Percentiles rank a stretch among this genome's conserved stretches.
Evolutionary conservation across 371 early-diverging fungal genomes (phyloP).

Genomic region (Syncephalastrum racemosum): DNA sequence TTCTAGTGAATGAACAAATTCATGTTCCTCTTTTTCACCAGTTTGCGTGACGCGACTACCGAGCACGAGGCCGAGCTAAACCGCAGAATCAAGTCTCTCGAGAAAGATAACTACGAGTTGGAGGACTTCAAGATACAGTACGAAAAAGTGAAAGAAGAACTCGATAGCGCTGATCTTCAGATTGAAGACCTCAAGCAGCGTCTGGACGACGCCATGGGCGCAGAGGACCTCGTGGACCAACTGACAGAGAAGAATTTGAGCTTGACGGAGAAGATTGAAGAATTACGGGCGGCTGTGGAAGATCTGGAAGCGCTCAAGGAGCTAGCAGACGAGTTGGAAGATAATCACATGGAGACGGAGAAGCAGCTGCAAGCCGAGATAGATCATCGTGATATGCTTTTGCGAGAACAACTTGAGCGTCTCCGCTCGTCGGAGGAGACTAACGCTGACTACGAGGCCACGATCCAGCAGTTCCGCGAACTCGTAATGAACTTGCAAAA

Average conservation of each 20-base stretch:
- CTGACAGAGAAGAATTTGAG: constrained; percentile 79
- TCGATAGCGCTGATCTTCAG: constrained; percentile 66
- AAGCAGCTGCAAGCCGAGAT: constrained; percentile 82
- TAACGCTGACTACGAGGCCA: constrained; percentile 82
- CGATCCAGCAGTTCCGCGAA: constrained; percentile 87
- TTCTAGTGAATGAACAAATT: background rate
- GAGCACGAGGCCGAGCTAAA: constrained; percentile 71
- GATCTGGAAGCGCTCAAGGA: constrained; percentile 90
- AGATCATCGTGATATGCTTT: constrained; percentile 68
- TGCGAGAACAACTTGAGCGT: constrained; percentile 62
- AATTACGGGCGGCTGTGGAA: constrained; percentile 73
- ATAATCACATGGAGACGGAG: constrained; percentile 84
- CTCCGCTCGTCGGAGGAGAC: constrained; percentile 74
- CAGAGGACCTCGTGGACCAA: constrained; percentile 80
- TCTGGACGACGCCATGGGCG: constrained; percentile 80
- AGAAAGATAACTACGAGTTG: constrained; percentile 61
- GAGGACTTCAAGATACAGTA: constrained; percentile 33
- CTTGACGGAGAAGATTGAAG: constrained; percentile 75
- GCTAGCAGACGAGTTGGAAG: constrained; percentile 90
- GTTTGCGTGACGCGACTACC: constrained; percentile 77
- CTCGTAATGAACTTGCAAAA: constrained; percentile 76
- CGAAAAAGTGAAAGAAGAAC: constrained; percentile 54
- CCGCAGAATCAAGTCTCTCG: constrained; percentile 62
- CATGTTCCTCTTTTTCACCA: constrained; percentile 16
- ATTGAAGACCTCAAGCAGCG: constrained; percentile 83